These are phyloP conservation scores for Pseudomassariella vexata DNA, from an alignment of 2,329 filamentous ascomycete species.

Conservation along the genomic window DNA sequence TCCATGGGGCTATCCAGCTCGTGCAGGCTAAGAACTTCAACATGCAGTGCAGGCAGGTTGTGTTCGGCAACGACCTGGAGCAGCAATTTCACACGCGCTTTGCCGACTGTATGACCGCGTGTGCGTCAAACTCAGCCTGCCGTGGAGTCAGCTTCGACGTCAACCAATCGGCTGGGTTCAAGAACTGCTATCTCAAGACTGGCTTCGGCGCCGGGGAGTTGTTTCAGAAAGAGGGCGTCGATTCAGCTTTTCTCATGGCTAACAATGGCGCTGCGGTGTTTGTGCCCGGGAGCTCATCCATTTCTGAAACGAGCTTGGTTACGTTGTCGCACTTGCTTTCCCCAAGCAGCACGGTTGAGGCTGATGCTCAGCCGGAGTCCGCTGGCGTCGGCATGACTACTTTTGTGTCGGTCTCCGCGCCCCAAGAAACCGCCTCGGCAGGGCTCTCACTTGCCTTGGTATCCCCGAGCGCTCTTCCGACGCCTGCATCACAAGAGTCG, in stretches of 20 bases:
- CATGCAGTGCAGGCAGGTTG: constrained; percentile 19
- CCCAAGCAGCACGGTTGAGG: background rate
- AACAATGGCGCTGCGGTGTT: constrained; percentile 2
- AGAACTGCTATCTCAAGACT: constrained; percentile 26
- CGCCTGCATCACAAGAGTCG: constrained; percentile 5
- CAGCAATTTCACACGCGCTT: constrained; percentile 21
- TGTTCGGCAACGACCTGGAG: constrained; percentile 19
- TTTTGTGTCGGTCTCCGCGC: background rate
- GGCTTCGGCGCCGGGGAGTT: constrained; percentile 8
- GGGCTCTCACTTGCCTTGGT: background rate
- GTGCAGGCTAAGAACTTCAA: constrained; percentile 12
- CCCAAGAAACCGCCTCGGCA: constrained; percentile 3
- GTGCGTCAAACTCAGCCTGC: constrained; percentile 16
- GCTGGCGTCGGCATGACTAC: background rate
- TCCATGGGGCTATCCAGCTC: constrained; percentile 12
- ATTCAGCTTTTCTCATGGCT: constrained; percentile 17
- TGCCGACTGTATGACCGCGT: constrained; percentile 22
- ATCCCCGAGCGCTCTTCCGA: background rate
- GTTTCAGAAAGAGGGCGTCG: constrained; percentile 14
- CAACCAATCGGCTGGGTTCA: constrained; percentile 19
- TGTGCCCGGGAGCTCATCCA: background rate
- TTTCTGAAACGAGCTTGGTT: no score
- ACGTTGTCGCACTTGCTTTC: background rate
- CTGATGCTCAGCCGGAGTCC: background rate
- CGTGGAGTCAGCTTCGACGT: constrained; percentile 20